A percentile compares a stretch with the other conserved stretches of the same genome.
These are phyloP conservation scores for Annulohypoxylon moriforme DNA, from an alignment of 495 filamentous ascomycete genomes.

Conservation along the genomic window DNA sequence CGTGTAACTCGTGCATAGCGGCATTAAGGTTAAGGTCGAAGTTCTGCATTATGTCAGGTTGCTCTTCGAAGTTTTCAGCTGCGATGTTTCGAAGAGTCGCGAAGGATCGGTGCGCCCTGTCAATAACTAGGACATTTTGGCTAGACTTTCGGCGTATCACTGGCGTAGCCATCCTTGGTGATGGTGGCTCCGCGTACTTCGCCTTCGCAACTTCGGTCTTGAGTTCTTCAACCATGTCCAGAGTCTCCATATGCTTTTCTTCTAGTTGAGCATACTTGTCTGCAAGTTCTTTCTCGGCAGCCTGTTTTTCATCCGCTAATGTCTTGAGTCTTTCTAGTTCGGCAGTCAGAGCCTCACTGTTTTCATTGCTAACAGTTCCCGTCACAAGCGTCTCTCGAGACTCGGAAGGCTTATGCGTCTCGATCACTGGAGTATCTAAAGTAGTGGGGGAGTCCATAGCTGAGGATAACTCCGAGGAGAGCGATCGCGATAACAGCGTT, in stretches of 20 bases:
- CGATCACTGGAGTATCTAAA: constrained; percentile 69
- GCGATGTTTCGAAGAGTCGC: constrained; percentile 89
- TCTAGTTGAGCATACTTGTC: constrained; percentile 85
- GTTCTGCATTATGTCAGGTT: constrained; percentile 87
- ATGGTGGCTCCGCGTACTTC: constrained; percentile 68
- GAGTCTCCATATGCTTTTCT: constrained; percentile 79
- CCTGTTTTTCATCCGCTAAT: constrained; percentile 79
- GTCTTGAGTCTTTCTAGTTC: constrained; percentile 79
- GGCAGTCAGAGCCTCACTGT: constrained; percentile 58
- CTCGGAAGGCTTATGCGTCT: constrained; percentile 53
- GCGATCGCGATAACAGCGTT: constrained; percentile 87
- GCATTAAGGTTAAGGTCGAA: constrained; percentile 93
- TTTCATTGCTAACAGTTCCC: constrained; percentile 44
- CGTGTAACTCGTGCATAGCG: constrained; percentile 91
- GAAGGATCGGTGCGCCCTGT: constrained; percentile 93
- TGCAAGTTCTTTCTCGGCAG: constrained; percentile 74
- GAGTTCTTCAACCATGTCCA: constrained; percentile 87
- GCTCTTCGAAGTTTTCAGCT: constrained; percentile 80
- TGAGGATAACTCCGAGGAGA: constrained; percentile 96
- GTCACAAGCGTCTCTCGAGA: constrained; percentile 41
- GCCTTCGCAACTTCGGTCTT: constrained; percentile 85
- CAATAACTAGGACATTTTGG: constrained; percentile 88
- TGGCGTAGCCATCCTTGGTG: constrained; percentile 70
- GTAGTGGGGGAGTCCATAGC: constrained; percentile 83
- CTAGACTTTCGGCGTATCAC: constrained; percentile 94